Base-by-base conservation (phyloP, 139 green algal genomes). In the Desmodesmus armatus region DNA sequence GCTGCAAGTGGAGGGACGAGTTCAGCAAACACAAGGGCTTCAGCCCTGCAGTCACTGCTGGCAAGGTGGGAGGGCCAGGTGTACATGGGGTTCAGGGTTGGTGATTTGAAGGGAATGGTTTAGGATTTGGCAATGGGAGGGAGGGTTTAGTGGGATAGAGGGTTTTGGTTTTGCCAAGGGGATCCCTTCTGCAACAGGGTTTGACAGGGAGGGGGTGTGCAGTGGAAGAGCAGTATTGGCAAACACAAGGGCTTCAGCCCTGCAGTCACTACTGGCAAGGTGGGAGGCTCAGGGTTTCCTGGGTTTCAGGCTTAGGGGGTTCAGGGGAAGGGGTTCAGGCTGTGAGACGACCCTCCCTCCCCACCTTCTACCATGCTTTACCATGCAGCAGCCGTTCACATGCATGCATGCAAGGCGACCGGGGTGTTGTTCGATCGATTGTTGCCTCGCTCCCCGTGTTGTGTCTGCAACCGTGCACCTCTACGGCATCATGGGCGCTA, bases 1-100 rank as follows among this genome's bases (percentile, higher is more conserved):
- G n/a, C n/a, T n/a, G n/a, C n/a, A n/a, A n/a, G n/a, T n/a, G n/a
- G n/a, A n/a, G n/a, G n/a, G 96, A 99, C 76, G 96, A 99, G 89
- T 99, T 96, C 90, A 94, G 85, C 84, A 98, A 98, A 80, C 95
- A 95, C 82, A 91, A 67, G 27, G 94, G 95, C 43, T 98, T 96
- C 90, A 93, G 89, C 2, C 96, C 96, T 0, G 95, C 92, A 40
- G 93, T 97, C 5, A 94, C 98, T 13, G 97, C 95, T 3, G 95
- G 95, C 79, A 97, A 97, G 92, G 93, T 93, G 25, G 1, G 80
- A 11, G 33, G n/a, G n/a, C n/a, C n/a, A n/a, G n/a, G n/a, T n/a
- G n/a, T n/a, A n/a, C n/a, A n/a, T n/a, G n/a, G n/a, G n/a, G n/a
- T n/a, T n/a, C n/a, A n/a, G n/a, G n/a, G n/a, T n/a, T n/a, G n/a